Percentiles rank a stretch among this genome's conserved stretches.
phyloP scores from a whole-genome alignment of 208 protist genomes.

The Leishmania turanica region DNA sequence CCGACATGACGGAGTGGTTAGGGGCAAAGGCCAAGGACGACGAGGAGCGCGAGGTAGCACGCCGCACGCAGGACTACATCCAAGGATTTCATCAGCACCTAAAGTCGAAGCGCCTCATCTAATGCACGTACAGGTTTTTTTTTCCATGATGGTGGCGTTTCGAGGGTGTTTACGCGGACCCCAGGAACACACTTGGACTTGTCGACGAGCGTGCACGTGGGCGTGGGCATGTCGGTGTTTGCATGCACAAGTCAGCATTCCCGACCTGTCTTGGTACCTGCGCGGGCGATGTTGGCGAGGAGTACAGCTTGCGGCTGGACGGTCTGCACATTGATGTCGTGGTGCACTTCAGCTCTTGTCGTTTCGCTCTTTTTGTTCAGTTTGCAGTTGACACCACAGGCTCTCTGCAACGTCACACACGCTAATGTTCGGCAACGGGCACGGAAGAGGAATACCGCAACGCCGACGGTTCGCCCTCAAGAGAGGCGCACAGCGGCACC shows the following conservation, averaged over 20 bases:
- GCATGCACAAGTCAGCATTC: not conserved
- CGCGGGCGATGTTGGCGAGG: not conserved
- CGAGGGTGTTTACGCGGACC: not conserved
- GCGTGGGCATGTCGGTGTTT: not conserved
- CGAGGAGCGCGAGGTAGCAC: constrained; percentile 86
- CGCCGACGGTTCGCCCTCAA: not conserved
- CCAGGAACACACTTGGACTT: not conserved
- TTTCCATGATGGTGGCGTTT: not conserved
- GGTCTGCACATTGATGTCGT: not conserved
- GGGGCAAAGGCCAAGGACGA: constrained; percentile 89
- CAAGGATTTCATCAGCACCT: constrained; percentile 91
- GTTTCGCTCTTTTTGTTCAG: not conserved
- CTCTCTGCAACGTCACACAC: not conserved
- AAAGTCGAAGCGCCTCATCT: constrained; percentile 89
- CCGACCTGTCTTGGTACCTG: constrained; percentile 3
- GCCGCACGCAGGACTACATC: constrained; percentile 89
- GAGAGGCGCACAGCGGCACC: not conserved
- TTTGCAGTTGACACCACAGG: not conserved
- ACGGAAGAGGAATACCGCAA: not conserved
- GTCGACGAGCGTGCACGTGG: not conserved
- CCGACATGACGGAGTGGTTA: constrained; percentile 92
- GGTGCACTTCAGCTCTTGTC: not conserved
- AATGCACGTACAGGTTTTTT: not conserved
- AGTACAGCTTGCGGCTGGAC: not conserved
- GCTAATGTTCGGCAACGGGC: not conserved